Evolutionary conservation across 2,329 filamentous ascomycete species (phyloP).

Genomic region (Proliferodiscus dingleyae): DNA sequence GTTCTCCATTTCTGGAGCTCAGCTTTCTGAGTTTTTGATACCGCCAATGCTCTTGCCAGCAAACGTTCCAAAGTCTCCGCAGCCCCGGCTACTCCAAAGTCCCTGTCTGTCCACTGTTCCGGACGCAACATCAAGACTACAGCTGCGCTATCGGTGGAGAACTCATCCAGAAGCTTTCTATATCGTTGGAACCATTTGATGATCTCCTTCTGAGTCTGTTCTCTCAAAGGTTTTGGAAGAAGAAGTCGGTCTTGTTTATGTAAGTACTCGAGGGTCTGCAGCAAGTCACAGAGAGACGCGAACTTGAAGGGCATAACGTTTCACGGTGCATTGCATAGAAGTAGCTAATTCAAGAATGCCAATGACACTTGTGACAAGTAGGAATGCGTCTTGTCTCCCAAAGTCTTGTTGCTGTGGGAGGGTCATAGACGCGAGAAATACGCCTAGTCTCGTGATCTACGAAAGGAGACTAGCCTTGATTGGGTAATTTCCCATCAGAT

Average conservation of each 20-base stretch:
- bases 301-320: slow-evolving; percentile 61
- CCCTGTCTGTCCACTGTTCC: slow-evolving; percentile 69
- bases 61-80: slow-evolving; percentile 56
- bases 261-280: slow-evolving; percentile 58
- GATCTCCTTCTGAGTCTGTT: slow-evolving; percentile 51
- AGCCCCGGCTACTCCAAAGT: slow-evolving; percentile 60
- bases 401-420: not conserved
- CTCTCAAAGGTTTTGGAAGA: slow-evolving; percentile 38
- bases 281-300: slow-evolving; percentile 65
- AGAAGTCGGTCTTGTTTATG: slow-evolving; percentile 35
- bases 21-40: slow-evolving; percentile 56
- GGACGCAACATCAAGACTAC: slow-evolving; percentile 74
- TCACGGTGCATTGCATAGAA: slow-evolving; percentile 1
- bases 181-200: slow-evolving; percentile 66
- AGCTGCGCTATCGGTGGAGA: slow-evolving; percentile 54
- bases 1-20: slow-evolving; percentile 59
- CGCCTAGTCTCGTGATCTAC: not conserved
- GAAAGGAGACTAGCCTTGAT: not conserved
- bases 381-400: not conserved
- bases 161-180: slow-evolving; percentile 50
- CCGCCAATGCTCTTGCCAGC: slow-evolving; percentile 60
- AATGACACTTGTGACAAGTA: not conserved
- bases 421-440: not conserved
- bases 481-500: slow-evolving; percentile 1
- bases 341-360: slow-evolving; percentile 3